Base-by-base conservation (phyloP, 306 rosid genomes). In the Vicia villosa region DNA sequence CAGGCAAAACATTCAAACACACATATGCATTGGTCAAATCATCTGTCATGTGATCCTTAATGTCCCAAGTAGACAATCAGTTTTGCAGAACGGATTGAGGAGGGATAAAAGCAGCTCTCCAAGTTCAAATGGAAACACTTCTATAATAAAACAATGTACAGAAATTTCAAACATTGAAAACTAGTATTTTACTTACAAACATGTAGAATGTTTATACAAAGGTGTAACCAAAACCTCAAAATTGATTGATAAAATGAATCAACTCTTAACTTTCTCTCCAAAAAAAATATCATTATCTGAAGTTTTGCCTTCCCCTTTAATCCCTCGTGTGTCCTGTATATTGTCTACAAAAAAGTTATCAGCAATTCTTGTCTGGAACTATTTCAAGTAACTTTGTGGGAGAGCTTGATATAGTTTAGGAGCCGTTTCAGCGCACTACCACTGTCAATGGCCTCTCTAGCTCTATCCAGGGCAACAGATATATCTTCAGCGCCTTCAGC, bases 371-470 rank as follows among this genome's bases (percentile, higher is more conserved):
- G 37, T 57, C 41, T 14, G 60, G 21, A 77, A 40, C 68, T 55
- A 74, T 45, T 69, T 83, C 70, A 81, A 30, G 67, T 68, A 63
- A 90, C 67, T 77, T 80, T 74, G 64, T 87, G 84, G 46, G 98
- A 88, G 55, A 83, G 74, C 80, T 83, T 94, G 46, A 94, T 91
- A 81, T 94, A 94, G 54, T 84, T 88, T 28, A 91, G 56, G 47
- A 94, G 83, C 71, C 87, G 86, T 79, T 86, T 86, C 12, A 94
- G 85, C 75, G 97, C 98, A 65, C 84, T 75, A 69, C 98, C 96
- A 79, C 92, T 90, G 83, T 94, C 96, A 70, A 94, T 90, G 71
- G 91, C 95, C 76, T 90, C 98, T 78, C 97, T 83, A 24, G 96
- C 97, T 82, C 97, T 87, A 76, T 87, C 97, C 42, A 94, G 73